Percentiles rank a stretch among this genome's conserved stretches.
Evolutionary conservation across 176 grass and related monocot species (phyloP).

Genomic region (Sorghum bicolor): DNA sequence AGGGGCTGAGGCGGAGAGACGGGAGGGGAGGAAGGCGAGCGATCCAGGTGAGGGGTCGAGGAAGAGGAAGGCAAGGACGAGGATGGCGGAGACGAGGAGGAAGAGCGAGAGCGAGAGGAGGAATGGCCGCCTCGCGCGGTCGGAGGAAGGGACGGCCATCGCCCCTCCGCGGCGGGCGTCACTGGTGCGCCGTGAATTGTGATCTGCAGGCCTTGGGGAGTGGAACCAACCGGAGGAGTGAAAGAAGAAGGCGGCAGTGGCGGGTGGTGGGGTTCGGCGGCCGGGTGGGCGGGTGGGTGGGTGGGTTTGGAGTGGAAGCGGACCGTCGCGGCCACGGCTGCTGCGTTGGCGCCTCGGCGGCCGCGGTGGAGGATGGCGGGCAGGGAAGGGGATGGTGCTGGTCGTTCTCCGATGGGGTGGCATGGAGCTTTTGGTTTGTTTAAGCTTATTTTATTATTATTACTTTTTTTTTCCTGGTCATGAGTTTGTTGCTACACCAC

Average conservation of each 20-base stretch:
- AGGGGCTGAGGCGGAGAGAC: not conserved
- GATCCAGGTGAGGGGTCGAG: conserved; percentile 9
- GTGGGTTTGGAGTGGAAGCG: conserved; percentile 10
- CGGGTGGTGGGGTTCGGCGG: conserved; percentile 2
- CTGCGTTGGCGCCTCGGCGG: not conserved
- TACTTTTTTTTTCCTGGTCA: too few relatives aligned
- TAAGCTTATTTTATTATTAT: too few relatives aligned
- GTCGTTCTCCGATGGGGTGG: conserved; percentile 20
- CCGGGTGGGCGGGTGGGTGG: not conserved
- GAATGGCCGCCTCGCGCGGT: conserved; percentile 47
- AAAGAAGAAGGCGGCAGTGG: not conserved
- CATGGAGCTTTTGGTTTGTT: not conserved
- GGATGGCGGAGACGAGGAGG: conserved; percentile 40
- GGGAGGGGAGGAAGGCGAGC: conserved; percentile 28
- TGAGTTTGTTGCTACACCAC: not conserved
- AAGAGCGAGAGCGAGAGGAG: conserved; percentile 41
- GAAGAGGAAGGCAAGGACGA: conserved; percentile 47
- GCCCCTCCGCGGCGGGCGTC: not conserved
- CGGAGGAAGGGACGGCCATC: conserved; percentile 41
- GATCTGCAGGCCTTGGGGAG: not conserved
- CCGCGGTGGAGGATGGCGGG: conserved; percentile 18
- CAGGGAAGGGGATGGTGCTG: not conserved
- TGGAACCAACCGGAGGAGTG: not conserved
- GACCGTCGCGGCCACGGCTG: conserved; percentile 29
- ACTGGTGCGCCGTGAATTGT: not conserved